Evolutionary conservation across 108 stramenopile species (phyloP).

Genomic region (Hondaea fermentalgiana): DNA sequence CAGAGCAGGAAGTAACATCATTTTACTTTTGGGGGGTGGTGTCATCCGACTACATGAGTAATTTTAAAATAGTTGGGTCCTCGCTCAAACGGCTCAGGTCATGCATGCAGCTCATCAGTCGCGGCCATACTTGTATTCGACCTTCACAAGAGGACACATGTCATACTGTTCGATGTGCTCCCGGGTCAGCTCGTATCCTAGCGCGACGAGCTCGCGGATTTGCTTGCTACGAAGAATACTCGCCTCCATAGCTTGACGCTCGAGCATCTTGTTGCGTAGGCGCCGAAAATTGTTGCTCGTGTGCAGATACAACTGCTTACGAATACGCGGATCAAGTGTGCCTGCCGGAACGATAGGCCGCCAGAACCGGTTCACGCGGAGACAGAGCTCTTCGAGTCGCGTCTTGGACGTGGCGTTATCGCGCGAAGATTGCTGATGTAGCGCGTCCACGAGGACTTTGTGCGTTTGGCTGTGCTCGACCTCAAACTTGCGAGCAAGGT

Average conservation of each 20-base stretch:
- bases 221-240: neutral
- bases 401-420: neutral
- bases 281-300: neutral
- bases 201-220: neutral
- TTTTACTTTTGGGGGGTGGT: too few species aligned
- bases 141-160: neutral
- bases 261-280: neutral
- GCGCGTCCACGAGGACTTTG: neutral
- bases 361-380: neutral
- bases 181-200: neutral
- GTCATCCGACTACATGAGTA: too few species aligned
- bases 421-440: neutral
- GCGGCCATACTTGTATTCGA: neutral
- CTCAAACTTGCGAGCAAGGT: neutral
- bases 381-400: neutral
- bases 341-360: neutral
- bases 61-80: too few species aligned
- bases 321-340: neutral
- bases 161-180: neutral
- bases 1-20: too few species aligned
- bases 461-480: slow-evolving; percentile 6
- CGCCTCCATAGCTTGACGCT: slow-evolving; percentile 4
- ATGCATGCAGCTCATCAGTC: neutral
- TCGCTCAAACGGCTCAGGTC: too few species aligned
- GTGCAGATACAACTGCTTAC: neutral